These are phyloP conservation scores for Thalia dealbata DNA, from an alignment of 176 grass and related monocot genomes.

Conservation along the genomic window DNA sequence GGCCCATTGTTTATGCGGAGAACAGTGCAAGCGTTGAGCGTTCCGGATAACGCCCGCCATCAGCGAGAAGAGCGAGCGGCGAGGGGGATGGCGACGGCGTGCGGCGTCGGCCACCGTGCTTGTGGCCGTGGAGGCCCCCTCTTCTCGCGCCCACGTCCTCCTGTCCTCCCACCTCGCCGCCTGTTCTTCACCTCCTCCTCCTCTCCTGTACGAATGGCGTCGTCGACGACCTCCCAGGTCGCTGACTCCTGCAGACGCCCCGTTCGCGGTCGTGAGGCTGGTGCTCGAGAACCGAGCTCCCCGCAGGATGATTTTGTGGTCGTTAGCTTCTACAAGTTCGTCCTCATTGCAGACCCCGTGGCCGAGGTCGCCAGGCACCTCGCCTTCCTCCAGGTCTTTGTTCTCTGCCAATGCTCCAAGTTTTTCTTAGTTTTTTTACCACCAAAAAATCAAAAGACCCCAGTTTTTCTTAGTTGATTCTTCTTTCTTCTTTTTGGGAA, in stretches of 20 bases:
- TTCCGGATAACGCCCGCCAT: constrained; percentile 1
- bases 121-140: background rate
- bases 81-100: background rate
- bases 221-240: background rate
- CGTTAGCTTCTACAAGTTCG: constrained; percentile 79
- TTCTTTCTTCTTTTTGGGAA: background rate
- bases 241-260: constrained; percentile 8
- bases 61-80: background rate
- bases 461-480: background rate
- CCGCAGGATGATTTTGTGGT: constrained; percentile 39
- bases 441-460: no score
- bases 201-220: background rate
- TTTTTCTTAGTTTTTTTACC: no score
- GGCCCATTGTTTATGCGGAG: no score
- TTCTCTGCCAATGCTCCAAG: background rate
- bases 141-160: background rate
- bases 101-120: background rate
- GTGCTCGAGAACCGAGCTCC: background rate
- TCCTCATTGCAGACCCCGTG: constrained; percentile 45
- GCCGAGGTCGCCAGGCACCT: constrained; percentile 55
- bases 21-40: background rate
- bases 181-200: background rate
- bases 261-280: background rate
- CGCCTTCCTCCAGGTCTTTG: constrained; percentile 63
- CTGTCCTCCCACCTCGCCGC: background rate